Evolutionary conservation across 495 filamentous ascomycete genomes (phyloP).

Genomic region (Trichoderma asperelloides): DNA sequence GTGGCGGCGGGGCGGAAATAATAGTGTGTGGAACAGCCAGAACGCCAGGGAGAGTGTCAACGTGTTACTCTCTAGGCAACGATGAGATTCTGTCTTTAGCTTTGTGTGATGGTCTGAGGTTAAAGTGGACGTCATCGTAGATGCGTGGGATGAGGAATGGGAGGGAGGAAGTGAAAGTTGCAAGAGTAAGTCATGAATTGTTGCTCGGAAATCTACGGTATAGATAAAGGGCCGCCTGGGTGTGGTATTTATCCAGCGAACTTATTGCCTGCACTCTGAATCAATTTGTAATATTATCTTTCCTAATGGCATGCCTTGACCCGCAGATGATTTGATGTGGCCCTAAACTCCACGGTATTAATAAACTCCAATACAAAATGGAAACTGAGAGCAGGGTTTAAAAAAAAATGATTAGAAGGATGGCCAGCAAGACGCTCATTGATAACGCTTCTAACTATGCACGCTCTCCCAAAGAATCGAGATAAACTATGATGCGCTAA

Average conservation of each 20-base stretch:
- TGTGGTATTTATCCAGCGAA: not conserved
- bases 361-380: not conserved
- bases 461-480: not conserved
- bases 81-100: not conserved
- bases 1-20: slow-evolving; percentile 44
- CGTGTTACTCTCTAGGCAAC: slow-evolving; percentile 37
- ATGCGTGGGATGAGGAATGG: not conserved
- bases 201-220: not conserved
- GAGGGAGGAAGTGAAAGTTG: not conserved
- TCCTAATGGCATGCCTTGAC: not conserved
- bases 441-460: not conserved
- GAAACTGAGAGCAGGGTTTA: not conserved
- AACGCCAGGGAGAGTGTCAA: slow-evolving; percentile 50
- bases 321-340: not conserved
- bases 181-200: not conserved
- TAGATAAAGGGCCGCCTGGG: not conserved
- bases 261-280: not conserved
- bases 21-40: slow-evolving; percentile 42
- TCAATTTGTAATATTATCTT: slow-evolving; percentile 1
- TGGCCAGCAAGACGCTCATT: not conserved
- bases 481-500: not conserved
- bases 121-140: not conserved
- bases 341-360: not conserved
- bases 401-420: not conserved
- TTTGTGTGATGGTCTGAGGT: not conserved